Evolutionary conservation across 2,329 filamentous ascomycete genomes (phyloP), one percentile per base, ranked within the genome.

Genomic region (Diaporthe sp.): DNA sequence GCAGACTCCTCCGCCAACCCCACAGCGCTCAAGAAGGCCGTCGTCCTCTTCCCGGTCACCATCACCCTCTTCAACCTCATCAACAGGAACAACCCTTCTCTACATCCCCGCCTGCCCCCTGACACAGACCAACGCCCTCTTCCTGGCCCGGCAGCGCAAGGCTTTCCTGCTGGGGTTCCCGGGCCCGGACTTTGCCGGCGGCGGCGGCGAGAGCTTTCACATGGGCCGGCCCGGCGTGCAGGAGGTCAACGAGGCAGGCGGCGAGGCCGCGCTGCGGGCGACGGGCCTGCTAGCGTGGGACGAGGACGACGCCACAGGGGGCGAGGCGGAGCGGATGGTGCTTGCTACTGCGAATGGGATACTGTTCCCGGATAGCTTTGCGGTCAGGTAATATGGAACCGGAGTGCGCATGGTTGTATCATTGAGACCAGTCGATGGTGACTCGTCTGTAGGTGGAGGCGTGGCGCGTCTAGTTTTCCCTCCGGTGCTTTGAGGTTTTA

Each of bases 201-300:
- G 82, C 10, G 77, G 79, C 8, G 81, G 83, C 7, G 84, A 85
- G 76, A 83, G 82, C 70, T 77, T 78, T n/a, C 82, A 84, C 44
- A 65, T 80, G 34, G 83, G 83, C 12, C 79, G 83, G 17, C 82
- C 84, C 0, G 85, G 84, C 3, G 83, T 83, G 17, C 82, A 82
- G 73, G 83, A 85, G 25, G 82, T 87, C 17, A 82, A 81, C 72
- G 84, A 85, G 25, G 82, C 84, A 1, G 85, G 85, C 7, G 84
- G 84, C 0, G 81, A 84, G 28, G 84, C 85, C 4, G 85, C 82
- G 17, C 78, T 86, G 72, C 79, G 84, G 25, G 84, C 85, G 0
- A 85, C 86, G 84, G 85, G 85, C 0, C 53, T 87, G 70, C 74
- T 85, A 71, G 84, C 85, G 0, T 87, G 84, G 82, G 84, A 86